Evolutionary conservation across 2,329 filamentous ascomycete species (phyloP).

Genomic region (Verticillium nonalfalfae): DNA sequence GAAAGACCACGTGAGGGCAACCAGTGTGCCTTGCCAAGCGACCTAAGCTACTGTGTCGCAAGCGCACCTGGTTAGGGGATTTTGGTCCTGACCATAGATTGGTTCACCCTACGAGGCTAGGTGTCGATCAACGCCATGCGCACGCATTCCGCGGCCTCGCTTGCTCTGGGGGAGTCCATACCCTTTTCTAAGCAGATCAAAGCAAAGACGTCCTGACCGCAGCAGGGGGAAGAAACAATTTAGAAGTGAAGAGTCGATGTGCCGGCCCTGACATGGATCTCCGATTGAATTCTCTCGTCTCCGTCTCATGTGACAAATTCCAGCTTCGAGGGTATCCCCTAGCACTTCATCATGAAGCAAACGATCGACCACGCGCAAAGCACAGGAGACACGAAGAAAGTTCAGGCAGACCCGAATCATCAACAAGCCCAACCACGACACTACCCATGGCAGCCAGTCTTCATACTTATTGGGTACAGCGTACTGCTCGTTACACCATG

Average conservation of each 20-base stretch:
- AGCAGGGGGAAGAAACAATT: too few species aligned
- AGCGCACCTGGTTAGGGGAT: background rate
- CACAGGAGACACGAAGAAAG: background rate
- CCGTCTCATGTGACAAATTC: background rate
- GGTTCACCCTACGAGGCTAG: background rate
- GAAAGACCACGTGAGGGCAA: background rate
- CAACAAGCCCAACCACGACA: slow-evolving; percentile 4
- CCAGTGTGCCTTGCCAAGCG: background rate
- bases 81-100: background rate
- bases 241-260: too few species aligned
- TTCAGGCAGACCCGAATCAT: background rate
- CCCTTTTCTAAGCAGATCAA: too few species aligned
- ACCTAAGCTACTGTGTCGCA: background rate
- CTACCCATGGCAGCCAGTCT: slow-evolving; percentile 5
- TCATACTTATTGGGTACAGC: slow-evolving; percentile 7
- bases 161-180: background rate
- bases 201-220: too few species aligned
- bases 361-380: background rate
- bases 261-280: too few species aligned
- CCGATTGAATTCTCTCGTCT: too few species aligned
- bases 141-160: background rate
- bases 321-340: background rate
- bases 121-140: background rate
- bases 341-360: background rate
- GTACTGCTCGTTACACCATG: slow-evolving; percentile 7